Evolutionary conservation across 768 basidiomycete genomes (phyloP), one percentile per base, ranked within the genome.

Genomic region (Tubosaeta sp.): DNA sequence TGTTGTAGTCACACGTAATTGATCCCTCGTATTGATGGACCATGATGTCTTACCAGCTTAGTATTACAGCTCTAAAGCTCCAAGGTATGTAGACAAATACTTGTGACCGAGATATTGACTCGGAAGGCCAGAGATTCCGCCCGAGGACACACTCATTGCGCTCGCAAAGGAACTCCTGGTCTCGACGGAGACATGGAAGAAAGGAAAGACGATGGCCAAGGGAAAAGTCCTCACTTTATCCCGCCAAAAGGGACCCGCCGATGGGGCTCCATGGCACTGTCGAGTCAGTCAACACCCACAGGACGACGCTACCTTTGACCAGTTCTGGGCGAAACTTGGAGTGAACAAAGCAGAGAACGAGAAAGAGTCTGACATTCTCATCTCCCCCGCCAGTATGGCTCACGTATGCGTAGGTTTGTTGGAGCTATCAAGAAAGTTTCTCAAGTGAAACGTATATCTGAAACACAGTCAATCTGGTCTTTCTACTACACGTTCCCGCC

Each of bases 401-500:
- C 37, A 53, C 26, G 12, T 9, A 5, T 38, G 22, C 25, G 19
- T 57, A 90, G 88, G 62, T 91, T 80, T 63, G 80, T 90, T 2
- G 75, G 78, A 5, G 76, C 80, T 39, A 76, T 90, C 56, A 76
- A 82, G 61, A 83, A 85, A 60, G 85, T 79, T 2, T 76, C 76
- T 4, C 73, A 78, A 57, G 71, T 91, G 57, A 82, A 84, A 65
- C 75, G 76, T 25, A 64, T 90, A 39, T 87, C 86, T 0, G 73
- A 79, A 11, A 84, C 77, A 3, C 79, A 84, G 46, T 72, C 75
- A 3, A 81, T 90, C 55, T 90, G 86, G 87, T 78, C 84, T 0
- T 55, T 86, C 54, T 80, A 82, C 65, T 91, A 91, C 68, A 84
- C 77, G 3, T 87, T 90, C 68, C 72, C 80, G 1, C 80, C 85